Evolutionary conservation across 805 yeast species (phyloP), one percentile per base, ranked within the genome.

Genomic region (Lipomyces lipofer): DNA sequence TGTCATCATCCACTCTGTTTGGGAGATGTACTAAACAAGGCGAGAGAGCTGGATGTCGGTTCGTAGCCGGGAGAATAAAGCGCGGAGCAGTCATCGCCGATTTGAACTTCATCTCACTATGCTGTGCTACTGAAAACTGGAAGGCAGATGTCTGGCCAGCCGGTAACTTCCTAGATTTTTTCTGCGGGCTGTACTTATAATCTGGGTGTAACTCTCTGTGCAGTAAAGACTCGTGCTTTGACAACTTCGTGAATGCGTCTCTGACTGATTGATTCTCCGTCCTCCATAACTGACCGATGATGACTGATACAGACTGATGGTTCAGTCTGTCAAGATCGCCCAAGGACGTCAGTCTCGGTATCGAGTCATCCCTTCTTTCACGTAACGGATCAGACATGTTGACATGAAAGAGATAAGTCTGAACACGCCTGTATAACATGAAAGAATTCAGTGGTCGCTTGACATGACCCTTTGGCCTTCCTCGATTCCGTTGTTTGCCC

Each of bases 381-480:
- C n/a, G 29, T 12, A 15, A 10, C n/a, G 25, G 21, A 13, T 47
- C 39, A 19, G 49, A 40, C 4, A 38, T 27, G 40, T 59, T 64
- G 49, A 52, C 52, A 40, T 64, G 58, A 33, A 64, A 54, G 13
- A 68, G 66, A 42, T 67, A 64, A 15, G 76, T 72, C 71, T 75
- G 73, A 4, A 74, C 62, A 19, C 74, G 67, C 47, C 80, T 68
- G 60, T 77, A 77, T 8, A 77, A 67, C 80, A 77, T 76, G 58
- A 74, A 77, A 25, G 77, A 72, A 64, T 77, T 77, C 52, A 76
- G 67, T 0, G 80, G 80, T 39, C 81, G 70, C 58, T 76, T 77
- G 44, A 77, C 69, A 30, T 32, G 49, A 12, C 48, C 49, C 7
- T 46, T 13, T 4, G 25, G 42, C 10, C 49, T 19, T 36, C 32